Evolutionary conservation across 106 monocot species (phyloP).

Genomic region (Allium sativum): DNA sequence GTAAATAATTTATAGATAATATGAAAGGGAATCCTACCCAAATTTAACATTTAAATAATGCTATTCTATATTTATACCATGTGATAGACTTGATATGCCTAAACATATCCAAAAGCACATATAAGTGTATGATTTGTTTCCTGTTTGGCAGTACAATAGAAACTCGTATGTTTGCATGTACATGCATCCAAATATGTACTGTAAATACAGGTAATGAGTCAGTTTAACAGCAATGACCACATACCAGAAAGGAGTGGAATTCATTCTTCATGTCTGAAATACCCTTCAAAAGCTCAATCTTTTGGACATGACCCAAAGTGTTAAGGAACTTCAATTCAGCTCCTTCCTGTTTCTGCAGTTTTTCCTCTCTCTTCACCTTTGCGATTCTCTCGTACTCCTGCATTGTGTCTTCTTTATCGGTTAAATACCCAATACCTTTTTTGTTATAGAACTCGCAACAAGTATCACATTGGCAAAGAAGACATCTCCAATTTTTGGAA

Average conservation of each 20-base stretch:
- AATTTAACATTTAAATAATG: no score
- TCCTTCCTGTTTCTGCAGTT: constrained; percentile 70
- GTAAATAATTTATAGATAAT: no score
- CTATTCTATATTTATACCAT: no score
- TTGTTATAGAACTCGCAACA: constrained; percentile 54
- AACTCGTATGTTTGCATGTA: no score
- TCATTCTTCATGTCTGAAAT: constrained; percentile 84
- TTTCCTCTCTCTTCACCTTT: constrained; percentile 64
- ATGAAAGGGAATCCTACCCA: no score
- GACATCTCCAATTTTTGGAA: constrained; percentile 68
- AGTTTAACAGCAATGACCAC: neutral
- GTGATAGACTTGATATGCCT: no score
- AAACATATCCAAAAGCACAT: no score
- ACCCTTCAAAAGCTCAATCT: constrained; percentile 85
- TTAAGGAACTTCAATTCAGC: constrained; percentile 74
- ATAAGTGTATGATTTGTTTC: no score
- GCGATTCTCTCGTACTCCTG: constrained; percentile 85
- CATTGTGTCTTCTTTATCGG: constrained; percentile 71
- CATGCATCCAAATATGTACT: no score
- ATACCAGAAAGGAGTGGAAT: constrained; percentile 77
- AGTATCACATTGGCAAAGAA: constrained; percentile 60
- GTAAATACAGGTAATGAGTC: no score
- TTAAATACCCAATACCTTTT: constrained; percentile 49
- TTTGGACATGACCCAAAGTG: constrained; percentile 69
- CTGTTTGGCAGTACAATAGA: no score